phyloP scores from a whole-genome alignment of 148 eudicot genomes.

The Rhododendron kiyosumense region DNA sequence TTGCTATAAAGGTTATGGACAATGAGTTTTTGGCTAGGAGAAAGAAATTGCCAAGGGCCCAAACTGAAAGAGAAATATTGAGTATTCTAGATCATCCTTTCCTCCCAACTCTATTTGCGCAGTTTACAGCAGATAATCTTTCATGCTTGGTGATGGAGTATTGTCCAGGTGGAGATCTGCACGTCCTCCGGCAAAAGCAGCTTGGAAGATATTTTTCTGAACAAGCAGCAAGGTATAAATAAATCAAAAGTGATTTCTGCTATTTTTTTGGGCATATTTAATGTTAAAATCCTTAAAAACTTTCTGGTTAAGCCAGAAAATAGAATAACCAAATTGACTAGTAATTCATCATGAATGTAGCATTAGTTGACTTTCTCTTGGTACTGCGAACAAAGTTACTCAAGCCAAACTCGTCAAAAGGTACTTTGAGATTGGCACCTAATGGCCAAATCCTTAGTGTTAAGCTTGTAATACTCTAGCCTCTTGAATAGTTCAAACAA shows the following conservation, averaged over 20 bases:
- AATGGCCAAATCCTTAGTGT: background rate
- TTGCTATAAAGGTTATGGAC: constrained; percentile 98
- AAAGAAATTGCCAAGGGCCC: constrained; percentile 80
- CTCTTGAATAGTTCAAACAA: background rate
- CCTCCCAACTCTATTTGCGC: constrained; percentile 82
- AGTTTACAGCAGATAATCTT: constrained; percentile 80
- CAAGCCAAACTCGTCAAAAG: background rate
- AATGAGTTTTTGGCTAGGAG: constrained; percentile 79
- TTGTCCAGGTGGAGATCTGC: constrained; percentile 94
- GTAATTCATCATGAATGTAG: background rate
- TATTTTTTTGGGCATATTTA: background rate
- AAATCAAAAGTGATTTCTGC: background rate
- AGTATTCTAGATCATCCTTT: constrained; percentile 94
- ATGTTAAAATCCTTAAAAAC: background rate
- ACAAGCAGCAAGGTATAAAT: constrained; percentile 80
- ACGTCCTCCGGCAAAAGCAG: constrained; percentile 89
- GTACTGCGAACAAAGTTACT: background rate
- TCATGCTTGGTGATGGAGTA: constrained; percentile 97
- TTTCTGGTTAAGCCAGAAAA: background rate
- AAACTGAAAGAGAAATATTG: constrained; percentile 85
- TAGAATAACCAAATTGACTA: background rate
- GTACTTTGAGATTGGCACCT: background rate
- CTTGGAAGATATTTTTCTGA: constrained; percentile 81
- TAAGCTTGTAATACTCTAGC: background rate
- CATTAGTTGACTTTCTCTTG: background rate